Evolutionary conservation across 2,329 filamentous ascomycete species (phyloP).

Genomic region (Cryoendolithus antarcticus): DNA sequence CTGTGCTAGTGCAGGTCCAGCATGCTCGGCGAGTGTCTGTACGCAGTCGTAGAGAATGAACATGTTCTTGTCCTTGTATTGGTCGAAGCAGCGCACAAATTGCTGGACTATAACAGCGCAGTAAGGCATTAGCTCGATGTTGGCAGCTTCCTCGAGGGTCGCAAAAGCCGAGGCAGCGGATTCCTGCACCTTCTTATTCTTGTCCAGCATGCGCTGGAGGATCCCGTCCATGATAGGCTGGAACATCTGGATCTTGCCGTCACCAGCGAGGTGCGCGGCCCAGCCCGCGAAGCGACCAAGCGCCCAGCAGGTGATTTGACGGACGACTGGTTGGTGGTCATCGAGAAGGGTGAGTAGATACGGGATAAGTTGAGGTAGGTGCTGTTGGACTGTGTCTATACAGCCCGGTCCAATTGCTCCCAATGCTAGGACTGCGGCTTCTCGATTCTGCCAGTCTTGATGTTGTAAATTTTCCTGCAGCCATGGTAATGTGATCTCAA

Average conservation of each 20-base stretch:
- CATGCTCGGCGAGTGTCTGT: conserved; percentile 86
- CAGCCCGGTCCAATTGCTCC: conserved; percentile 93
- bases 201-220: conserved; percentile 84
- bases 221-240: conserved; percentile 97
- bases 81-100: conserved; percentile 80
- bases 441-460: conserved; percentile 78
- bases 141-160: conserved; percentile 87
- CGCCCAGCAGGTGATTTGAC: conserved; percentile 97
- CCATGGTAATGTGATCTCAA: conserved; percentile 84
- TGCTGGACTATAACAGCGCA: conserved; percentile 82
- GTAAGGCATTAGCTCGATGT: conserved; percentile 68
- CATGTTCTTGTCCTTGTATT: conserved; percentile 98
- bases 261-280: conserved; percentile 64
- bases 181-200: conserved; percentile 96
- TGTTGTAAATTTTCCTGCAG: conserved; percentile 81
- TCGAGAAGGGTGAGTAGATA: conserved; percentile 79
- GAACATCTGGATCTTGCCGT: conserved; percentile 66
- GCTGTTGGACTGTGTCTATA: conserved; percentile 76
- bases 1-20: conserved; percentile 68
- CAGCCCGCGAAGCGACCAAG: conserved; percentile 85
- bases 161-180: conserved; percentile 93
- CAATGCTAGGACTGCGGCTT: conserved; percentile 86
- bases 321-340: conserved; percentile 77
- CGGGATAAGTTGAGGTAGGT: conserved; percentile 78
- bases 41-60: conserved; percentile 98